Evolutionary conservation across 768 basidiomycete species (phyloP), one percentile per base, ranked within the genome.

Genomic region (Amanita polypyramis): DNA sequence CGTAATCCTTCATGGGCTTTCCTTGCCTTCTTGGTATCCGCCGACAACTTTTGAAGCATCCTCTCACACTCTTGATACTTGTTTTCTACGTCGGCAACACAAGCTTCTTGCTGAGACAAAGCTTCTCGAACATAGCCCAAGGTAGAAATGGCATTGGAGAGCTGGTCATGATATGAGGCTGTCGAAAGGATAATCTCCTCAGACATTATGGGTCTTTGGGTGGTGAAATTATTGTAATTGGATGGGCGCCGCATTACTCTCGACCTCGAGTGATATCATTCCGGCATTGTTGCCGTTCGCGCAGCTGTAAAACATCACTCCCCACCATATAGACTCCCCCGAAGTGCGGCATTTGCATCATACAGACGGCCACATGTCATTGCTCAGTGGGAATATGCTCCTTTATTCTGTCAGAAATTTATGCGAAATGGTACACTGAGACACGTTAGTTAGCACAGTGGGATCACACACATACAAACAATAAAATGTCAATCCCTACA

Each of bases 21-120:
- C 43, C 69, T 52, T 53, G 72, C 70, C 51, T 72, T 74, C 52
- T 61, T 69, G 14, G 72, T 74, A 50, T 63, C 65, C 47, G 61
- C 58, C 10, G 58, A 57, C 15, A 70, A 57, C 20, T 52, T 54
- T 39, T 53, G 53, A 21, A 70, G 52, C 47, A 48, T 61, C 43
- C 53, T 53, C 29, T 58, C 53, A 21, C 60, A 58, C 8, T 50
- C 44, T 2, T 46, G 43, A 15, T 66, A 21, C 51, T 65, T 59
- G 5, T 9, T 43, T 49, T 68, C 59, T 4, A 72, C 56, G 35
- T 68, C 67, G 35, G 51, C 53, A 52, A 73, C 52, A 51, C 68
- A 68, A 10, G 49, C 52, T 1, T 47, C 44, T 48, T 74, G 73
- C 37, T 70, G 63, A 36, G 55, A 56, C 34, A 65, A 57, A 2